These are phyloP conservation scores for Salvia miltiorrhiza DNA, from an alignment of 257 asterid genomes.

Conservation along the genomic window DNA sequence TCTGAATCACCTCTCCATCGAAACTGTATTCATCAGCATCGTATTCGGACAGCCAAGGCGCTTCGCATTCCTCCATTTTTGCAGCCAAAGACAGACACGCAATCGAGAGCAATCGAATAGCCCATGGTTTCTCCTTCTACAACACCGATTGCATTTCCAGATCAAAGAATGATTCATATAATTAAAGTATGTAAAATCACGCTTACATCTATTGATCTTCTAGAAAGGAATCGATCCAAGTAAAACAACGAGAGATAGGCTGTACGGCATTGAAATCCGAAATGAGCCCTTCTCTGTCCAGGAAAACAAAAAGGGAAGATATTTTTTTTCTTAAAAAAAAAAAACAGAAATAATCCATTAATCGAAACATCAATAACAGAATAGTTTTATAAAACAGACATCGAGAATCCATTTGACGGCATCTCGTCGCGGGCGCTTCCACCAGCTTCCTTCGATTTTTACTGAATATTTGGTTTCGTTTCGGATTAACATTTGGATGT, in stretches of 20 bases:
- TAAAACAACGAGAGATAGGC: conserved; percentile 48
- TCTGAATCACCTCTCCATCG: conserved; percentile 31
- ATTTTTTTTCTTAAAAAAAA: not conserved
- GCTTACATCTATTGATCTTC: conserved; percentile 44
- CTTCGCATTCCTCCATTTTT: conserved; percentile 52
- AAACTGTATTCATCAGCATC: conserved; percentile 34
- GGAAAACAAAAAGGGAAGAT: not conserved
- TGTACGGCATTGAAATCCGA: conserved; percentile 48
- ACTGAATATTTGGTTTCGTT: conserved; percentile 27
- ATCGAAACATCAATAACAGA: not conserved
- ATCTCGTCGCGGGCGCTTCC: conserved; percentile 33
- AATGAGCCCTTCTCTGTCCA: conserved; percentile 37
- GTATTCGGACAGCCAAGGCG: conserved; percentile 41
- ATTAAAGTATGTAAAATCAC: not conserved
- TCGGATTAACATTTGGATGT: conserved; percentile 29
- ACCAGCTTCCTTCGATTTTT: conserved; percentile 28
- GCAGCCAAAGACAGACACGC: conserved; percentile 65
- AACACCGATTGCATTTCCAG: not conserved
- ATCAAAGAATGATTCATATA: not conserved
- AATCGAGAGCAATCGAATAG: conserved; percentile 39
- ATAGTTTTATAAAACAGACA: conserved; percentile 20
- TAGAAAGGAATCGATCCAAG: conserved; percentile 44
- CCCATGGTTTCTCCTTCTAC: conserved; percentile 46
- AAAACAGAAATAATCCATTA: not conserved
- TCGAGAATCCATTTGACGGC: conserved; percentile 50